Base-by-base conservation (phyloP, 805 yeast genomes). In the Vanderwaltozyma yarrowii region DNA sequence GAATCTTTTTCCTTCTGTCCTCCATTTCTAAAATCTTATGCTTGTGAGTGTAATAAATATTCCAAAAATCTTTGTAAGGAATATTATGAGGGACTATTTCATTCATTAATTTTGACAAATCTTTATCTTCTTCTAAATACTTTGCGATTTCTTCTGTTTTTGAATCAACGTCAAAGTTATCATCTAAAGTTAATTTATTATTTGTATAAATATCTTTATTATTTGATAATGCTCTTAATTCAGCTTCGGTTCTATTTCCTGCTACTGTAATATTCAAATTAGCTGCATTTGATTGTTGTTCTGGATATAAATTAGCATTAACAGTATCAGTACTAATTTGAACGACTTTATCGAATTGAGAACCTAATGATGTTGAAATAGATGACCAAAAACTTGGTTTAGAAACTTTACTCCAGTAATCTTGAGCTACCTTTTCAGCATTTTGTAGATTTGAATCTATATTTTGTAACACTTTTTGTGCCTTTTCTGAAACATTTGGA, bases 361-460 rank as follows among this genome's bases (percentile, higher is more conserved):
- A 26, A n/a, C 54, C 45, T 15, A 55, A 31, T 8, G 45, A 40
- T 16, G 36, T 44, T 3, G 54, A 42, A 38, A 57, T 44, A 6
- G 46, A 40, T 5, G 58, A 51, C 61, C 60, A 56, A 36, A 56
- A 56, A 5, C 50, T 45, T 25, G 49, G 41, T 7, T 39, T 44
- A 2, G 57, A 45, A 9, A 56, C 52, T 27, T 49, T 52, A 12
- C 43, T 44, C 63, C 63, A 58, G 35, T 56, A 58, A 10, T 47
- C 45, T n/a, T 79, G 73, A 0, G 94, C 88, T 24, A 69, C 60
- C 36, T 70, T 72, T 55, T 88, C 96, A 7, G 85, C 77, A 37
- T 67, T 66, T 47, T 83, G 95, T 33, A 88, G 65, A 47, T 77
- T 79, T 45, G 73, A 62, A 56, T 87, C 96, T 43, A 88, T 67